phyloP scores from a whole-genome alignment of 352 stramenopile genomes.

The Phytophthora tentaculata region DNA sequence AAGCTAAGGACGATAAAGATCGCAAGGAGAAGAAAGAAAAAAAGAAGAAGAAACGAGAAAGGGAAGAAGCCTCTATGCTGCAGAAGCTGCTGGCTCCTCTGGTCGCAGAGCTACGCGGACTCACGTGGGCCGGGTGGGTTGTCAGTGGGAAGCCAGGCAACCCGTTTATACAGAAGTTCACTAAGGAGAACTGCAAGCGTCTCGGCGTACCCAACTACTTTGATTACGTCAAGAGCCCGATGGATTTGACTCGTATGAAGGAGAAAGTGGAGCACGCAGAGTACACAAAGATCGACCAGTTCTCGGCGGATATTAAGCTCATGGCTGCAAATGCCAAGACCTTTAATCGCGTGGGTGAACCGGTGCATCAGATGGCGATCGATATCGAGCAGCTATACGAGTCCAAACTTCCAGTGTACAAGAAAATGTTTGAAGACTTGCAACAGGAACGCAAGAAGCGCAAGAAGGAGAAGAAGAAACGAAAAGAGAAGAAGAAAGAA shows the following conservation, averaged over 20 bases:
- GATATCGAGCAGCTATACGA: constrained; percentile 83
- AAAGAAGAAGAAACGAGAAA: constrained; percentile 84
- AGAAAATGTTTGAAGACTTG: constrained; percentile 77
- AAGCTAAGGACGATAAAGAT: constrained; percentile 74
- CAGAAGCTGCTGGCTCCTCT: constrained; percentile 80
- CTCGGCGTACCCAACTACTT: constrained; percentile 87
- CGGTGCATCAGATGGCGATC: constrained; percentile 85
- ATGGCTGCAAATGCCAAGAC: constrained; percentile 86
- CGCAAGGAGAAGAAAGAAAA: constrained; percentile 86
- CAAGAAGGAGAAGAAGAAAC: constrained; percentile 92
- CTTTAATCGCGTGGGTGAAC: constrained; percentile 83
- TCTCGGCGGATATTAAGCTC: constrained; percentile 78
- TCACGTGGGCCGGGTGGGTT: constrained; percentile 81
- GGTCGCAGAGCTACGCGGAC: constrained; percentile 61
- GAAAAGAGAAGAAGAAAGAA: constrained; percentile 91
- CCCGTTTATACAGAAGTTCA: constrained; percentile 89
- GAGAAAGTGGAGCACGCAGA: constrained; percentile 80
- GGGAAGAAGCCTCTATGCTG: constrained; percentile 68
- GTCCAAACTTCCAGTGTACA: constrained; percentile 69
- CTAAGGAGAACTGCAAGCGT: constrained; percentile 84
- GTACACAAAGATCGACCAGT: constrained; percentile 82
- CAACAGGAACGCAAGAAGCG: constrained; percentile 85
- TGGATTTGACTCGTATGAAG: constrained; percentile 88
- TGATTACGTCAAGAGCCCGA: constrained; percentile 81
- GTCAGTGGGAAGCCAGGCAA: constrained; percentile 76